Conservation (phyloP, 2,329 filamentous ascomycete genomes). For the Dactylellina drechsleri region DNA sequence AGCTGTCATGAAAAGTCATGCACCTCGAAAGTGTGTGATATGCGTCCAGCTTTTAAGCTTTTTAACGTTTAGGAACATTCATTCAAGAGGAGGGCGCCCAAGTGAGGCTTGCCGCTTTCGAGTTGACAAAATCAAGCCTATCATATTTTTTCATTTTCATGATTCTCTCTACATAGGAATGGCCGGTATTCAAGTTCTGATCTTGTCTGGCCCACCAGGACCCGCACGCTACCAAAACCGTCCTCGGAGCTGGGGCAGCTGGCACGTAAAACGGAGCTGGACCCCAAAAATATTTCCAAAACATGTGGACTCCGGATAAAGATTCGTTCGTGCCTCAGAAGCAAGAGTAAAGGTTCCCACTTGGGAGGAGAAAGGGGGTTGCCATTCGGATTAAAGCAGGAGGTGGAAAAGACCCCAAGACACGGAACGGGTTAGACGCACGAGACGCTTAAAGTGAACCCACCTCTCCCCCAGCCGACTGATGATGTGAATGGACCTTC, state of each 20-base stretch:
- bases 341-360: too few species aligned
- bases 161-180: constrained; percentile 39
- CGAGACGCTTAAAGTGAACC: constrained; percentile 23
- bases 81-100: neutral
- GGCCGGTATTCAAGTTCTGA: constrained; percentile 12
- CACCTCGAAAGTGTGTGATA: constrained; percentile 6
- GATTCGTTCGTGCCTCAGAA: neutral
- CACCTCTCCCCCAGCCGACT: too few species aligned
- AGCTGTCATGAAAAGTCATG: constrained; percentile 44
- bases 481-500: neutral
- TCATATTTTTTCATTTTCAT: too few species aligned
- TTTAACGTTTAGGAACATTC: constrained; percentile 10
- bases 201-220: constrained; percentile 10
- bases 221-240: neutral
- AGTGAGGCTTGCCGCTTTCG: constrained; percentile 44
- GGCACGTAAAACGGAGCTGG: constrained; percentile 4
- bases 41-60: constrained; percentile 40
- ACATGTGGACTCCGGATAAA: neutral
- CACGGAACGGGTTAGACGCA: constrained; percentile 47
- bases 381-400: constrained; percentile 13
- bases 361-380: neutral
- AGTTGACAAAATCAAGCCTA: constrained; percentile 12
- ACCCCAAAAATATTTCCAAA: neutral
- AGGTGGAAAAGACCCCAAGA: constrained; percentile 9
- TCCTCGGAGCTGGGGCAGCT: constrained; percentile 7